A percentile compares a stretch with the other conserved stretches of the same genome.
These are phyloP conservation scores for Emergomyces orientalis DNA, from an alignment of 2,329 filamentous ascomycete species.

Conservation along the genomic window DNA sequence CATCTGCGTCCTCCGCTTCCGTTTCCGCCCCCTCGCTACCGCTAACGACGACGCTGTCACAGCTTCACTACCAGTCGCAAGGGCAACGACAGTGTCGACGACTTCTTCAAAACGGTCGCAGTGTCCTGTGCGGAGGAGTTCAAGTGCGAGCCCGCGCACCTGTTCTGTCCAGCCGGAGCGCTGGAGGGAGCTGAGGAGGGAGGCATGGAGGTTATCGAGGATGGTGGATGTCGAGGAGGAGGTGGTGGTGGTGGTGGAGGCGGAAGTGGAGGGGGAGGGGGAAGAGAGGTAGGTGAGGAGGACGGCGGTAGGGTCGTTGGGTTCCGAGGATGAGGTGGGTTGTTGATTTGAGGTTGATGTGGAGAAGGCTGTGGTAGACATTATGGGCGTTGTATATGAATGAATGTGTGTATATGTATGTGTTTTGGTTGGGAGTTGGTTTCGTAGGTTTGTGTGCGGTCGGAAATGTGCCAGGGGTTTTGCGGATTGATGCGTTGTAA, in stretches of 20 bases:
- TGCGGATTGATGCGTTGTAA: background rate
- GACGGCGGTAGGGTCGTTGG: constrained; percentile 18
- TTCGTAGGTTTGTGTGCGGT: background rate
- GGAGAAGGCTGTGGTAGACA: constrained; percentile 2
- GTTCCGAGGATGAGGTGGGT: constrained; percentile 11
- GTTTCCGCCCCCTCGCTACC: constrained; percentile 17
- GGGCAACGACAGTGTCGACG: constrained; percentile 44
- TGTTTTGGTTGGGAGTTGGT: background rate
- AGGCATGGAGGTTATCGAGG: constrained; percentile 47
- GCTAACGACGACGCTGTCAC: constrained; percentile 21
- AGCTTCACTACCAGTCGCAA: constrained; percentile 30
- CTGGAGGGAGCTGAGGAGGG: constrained; percentile 47
- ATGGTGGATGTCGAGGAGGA: constrained; percentile 30
- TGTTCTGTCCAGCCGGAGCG: constrained; percentile 51
- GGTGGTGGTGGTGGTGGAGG: constrained; percentile 45
- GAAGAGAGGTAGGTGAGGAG: constrained; percentile 29
- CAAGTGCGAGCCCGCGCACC: constrained; percentile 45
- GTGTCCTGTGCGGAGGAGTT: constrained; percentile 49
- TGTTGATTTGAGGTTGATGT: constrained; percentile 5
- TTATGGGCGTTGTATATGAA: background rate
- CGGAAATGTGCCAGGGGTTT: background rate
- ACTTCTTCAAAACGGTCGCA: constrained; percentile 50
- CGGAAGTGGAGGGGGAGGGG: constrained; percentile 34
- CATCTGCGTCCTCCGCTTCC: constrained; percentile 16
- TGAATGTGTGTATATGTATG: background rate